phyloP scores from a whole-genome alignment of 768 basidiomycete species.

The Hericium coralloides region DNA sequence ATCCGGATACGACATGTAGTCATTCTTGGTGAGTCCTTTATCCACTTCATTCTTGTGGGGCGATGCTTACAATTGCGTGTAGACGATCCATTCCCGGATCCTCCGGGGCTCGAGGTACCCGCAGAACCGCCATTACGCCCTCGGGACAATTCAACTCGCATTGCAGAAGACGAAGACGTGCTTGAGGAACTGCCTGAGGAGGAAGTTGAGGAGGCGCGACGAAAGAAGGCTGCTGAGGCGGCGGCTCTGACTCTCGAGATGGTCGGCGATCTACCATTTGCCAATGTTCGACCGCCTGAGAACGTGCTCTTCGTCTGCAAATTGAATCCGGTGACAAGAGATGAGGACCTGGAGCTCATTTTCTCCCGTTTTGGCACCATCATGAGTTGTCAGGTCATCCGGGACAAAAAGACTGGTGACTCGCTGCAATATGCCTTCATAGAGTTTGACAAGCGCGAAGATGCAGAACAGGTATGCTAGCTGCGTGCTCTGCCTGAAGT shows the following conservation, averaged over 20 bases:
- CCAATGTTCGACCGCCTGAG: slow-evolving; percentile 95
- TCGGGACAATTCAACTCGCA: slow-evolving; percentile 80
- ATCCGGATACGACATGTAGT: slow-evolving; percentile 93
- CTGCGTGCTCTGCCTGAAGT: not conserved
- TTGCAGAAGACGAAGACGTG: slow-evolving; percentile 93
- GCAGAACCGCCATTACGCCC: slow-evolving; percentile 72
- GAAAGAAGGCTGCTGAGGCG: slow-evolving; percentile 84
- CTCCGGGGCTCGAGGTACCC: slow-evolving; percentile 61
- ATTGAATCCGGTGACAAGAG: slow-evolving; percentile 88
- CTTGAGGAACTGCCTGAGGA: slow-evolving; percentile 76
- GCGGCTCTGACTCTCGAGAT: slow-evolving; percentile 97
- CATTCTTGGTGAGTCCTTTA: slow-evolving; percentile 61
- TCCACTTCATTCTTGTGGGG: slow-evolving; percentile 19
- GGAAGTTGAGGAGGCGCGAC: slow-evolving; percentile 69
- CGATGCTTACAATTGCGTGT: no score
- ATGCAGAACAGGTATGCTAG: slow-evolving; percentile 78
- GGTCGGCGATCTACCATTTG: slow-evolving; percentile 98
- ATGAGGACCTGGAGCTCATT: slow-evolving; percentile 95
- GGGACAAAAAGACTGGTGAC: slow-evolving; percentile 94
- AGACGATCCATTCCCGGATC: slow-evolving; percentile 95
- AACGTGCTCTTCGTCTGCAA: slow-evolving; percentile 99
- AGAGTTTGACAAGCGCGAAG: slow-evolving; percentile 90
- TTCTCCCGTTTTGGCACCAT: slow-evolving; percentile 94
- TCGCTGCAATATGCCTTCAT: slow-evolving; percentile 98
- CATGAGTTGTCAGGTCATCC: slow-evolving; percentile 95